These are phyloP conservation scores for Leccinum broughii DNA, from an alignment of 768 basidiomycete genomes.

Conservation along the genomic window DNA sequence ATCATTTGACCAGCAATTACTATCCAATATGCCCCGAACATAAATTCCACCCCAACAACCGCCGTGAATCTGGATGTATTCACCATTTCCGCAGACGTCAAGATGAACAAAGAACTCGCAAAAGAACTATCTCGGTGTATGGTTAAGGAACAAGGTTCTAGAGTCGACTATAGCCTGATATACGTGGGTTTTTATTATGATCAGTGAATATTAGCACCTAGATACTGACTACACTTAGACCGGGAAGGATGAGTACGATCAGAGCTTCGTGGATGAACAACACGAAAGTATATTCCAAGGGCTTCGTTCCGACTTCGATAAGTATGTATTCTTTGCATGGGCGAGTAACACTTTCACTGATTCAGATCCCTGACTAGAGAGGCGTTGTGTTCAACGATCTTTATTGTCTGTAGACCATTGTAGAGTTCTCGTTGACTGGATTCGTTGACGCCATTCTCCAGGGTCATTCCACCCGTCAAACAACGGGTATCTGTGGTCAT, in stretches of 20 bases:
- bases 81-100: conserved; percentile 12
- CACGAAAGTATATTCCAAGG: conserved; percentile 6
- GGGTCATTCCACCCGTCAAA: neutral
- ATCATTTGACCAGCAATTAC: too few species aligned
- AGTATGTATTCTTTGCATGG: conserved; percentile 7
- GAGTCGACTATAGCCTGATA: conserved; percentile 6
- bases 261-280: neutral
- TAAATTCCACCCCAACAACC: conserved; percentile 34
- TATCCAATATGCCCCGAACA: too few species aligned
- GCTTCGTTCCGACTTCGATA: conserved; percentile 9
- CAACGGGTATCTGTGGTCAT: neutral
- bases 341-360: neutral
- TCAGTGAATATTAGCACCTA: neutral
- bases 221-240: neutral
- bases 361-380: conserved; percentile 37
- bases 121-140: conserved; percentile 1
- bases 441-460: neutral
- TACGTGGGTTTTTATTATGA: conserved; percentile 3
- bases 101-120: neutral
- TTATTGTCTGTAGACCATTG: conserved; percentile 60
- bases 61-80: conserved; percentile 21
- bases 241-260: conserved; percentile 9
- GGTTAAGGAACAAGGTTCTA: neutral
- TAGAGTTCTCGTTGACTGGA: neutral
- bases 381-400: conserved; percentile 65